Base-by-base conservation (phyloP, 495 filamentous ascomycete genomes). In the Penicillium coffeae region DNA sequence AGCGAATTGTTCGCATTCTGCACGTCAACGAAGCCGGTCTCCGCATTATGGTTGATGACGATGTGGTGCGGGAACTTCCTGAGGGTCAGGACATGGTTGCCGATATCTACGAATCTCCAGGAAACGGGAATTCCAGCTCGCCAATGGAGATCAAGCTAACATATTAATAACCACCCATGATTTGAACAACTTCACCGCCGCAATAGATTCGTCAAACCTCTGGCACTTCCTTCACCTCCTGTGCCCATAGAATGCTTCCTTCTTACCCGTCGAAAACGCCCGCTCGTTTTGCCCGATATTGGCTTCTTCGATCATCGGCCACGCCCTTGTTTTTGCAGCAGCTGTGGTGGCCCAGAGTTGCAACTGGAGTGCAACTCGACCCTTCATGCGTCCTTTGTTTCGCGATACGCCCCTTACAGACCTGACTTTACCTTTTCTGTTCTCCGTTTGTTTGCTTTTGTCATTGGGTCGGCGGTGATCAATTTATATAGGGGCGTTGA, bases 41-140 rank as follows among this genome's bases (percentile, higher is more conserved):
- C 3, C 80, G 87, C 53, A 84, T 98, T 38, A 82, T 91, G 62
- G 76, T 97, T 44, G 93, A 98, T 63, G 88, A 98, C 51, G 90
- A 96, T 39, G 83, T 93, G 21, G 82, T 98, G 15, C 79, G 79
- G n/a, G 86, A 90, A 63, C 74, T 97, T 13, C 76, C 83, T 0
- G 93, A 98, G 68, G 90, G 91, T 7, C 89, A 96, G 59, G 92
- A 96, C 58, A 91, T 98, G 84, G 76, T 78, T 22, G 79, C 78
- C 43, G 83, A 85, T 56, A 76, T 86, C 53, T 64, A 62, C 36
- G 74, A 81, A 41, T 33, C 59, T n/a, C 53, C 60, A 1, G 47
- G 21, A 10, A 30, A 30, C 10, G 25, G 25, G 5, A 30, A 30
- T 10, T 30, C 55, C 3, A 55, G 38, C 21, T 47, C 66, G 7